Conservation (phyloP, 2,329 filamentous ascomycete species). For the Monilinia polystroma region DNA sequence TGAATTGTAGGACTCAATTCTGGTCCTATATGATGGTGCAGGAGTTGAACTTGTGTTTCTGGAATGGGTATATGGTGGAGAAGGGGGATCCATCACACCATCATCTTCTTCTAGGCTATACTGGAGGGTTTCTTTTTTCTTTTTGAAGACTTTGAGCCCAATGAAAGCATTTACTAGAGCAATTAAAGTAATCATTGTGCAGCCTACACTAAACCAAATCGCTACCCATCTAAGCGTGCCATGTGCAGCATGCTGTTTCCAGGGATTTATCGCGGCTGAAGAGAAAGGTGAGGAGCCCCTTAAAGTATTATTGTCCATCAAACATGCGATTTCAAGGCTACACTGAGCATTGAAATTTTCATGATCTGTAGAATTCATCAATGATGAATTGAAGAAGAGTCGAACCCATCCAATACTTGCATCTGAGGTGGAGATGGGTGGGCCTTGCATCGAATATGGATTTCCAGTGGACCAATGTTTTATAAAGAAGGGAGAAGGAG, state of each 20-base stretch:
- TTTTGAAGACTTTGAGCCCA: constrained; percentile 19
- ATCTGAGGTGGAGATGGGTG: constrained; percentile 43
- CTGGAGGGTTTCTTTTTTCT: background rate
- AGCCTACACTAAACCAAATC: constrained; percentile 21
- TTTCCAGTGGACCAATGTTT: constrained; percentile 52
- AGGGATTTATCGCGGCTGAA: constrained; percentile 6
- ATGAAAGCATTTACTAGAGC: constrained; percentile 19
- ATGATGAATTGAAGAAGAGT: constrained; percentile 52
- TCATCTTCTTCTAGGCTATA: background rate
- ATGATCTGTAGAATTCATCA: constrained; percentile 40
- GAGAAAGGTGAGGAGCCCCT: constrained; percentile 21
- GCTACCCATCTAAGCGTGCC: constrained; percentile 22
- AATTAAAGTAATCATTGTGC: background rate
- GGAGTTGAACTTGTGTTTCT: constrained; percentile 11
- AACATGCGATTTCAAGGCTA: constrained; percentile 39
- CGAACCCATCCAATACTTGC: constrained; percentile 48
- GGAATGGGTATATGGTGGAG: constrained; percentile 9
- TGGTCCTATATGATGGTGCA: constrained; percentile 16
- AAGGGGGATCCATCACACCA: background rate
- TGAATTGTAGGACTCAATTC: constrained; percentile 17
- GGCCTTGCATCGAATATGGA: constrained; percentile 46
- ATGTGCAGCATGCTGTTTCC: constrained; percentile 19
- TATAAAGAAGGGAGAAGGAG: constrained; percentile 46
- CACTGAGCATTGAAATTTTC: constrained; percentile 39
- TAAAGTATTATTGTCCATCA: constrained; percentile 30